Percentiles rank a stretch among this genome's conserved stretches.
These are phyloP conservation scores for Triticum dicoccoides DNA, from an alignment of 176 grass and related monocot species.

Conservation along the genomic window DNA sequence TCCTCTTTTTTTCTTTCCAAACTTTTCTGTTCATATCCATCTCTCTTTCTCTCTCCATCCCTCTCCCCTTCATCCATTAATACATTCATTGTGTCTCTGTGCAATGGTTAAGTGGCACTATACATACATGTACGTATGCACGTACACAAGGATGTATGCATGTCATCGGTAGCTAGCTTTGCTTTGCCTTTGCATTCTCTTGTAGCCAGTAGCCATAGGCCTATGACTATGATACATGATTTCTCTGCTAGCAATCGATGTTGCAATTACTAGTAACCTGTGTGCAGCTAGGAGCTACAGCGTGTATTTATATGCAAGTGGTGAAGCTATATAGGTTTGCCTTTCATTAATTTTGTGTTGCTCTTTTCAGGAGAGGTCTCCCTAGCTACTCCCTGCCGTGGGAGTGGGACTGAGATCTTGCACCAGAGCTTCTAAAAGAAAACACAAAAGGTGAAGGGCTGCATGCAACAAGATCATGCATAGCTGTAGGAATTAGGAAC, in stretches of 20 bases:
- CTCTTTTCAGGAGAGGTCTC: conserved; percentile 16
- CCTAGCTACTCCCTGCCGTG: neutral
- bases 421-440: conserved; percentile 25
- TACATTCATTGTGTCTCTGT: neutral
- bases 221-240: neutral
- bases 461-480: neutral
- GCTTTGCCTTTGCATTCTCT: conserved; percentile 1
- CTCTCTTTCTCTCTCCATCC: neutral
- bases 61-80: conserved; percentile 16
- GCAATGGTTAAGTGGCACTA: neutral
- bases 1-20: neutral
- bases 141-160: neutral
- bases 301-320: neutral
- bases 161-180: neutral
- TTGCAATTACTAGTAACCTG: conserved; percentile 24
- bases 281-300: neutral
- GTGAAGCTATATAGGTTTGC: neutral
- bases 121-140: neutral
- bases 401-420: conserved; percentile 1
- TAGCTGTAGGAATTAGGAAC: neutral
- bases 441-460: neutral
- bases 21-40: neutral
- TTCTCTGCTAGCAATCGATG: neutral
- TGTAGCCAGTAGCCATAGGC: conserved; percentile 12
- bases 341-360: conserved; percentile 16